These are phyloP conservation scores for Ophiocordyceps sinensis DNA, from an alignment of 2,329 filamentous ascomycete species.

Conservation along the genomic window DNA sequence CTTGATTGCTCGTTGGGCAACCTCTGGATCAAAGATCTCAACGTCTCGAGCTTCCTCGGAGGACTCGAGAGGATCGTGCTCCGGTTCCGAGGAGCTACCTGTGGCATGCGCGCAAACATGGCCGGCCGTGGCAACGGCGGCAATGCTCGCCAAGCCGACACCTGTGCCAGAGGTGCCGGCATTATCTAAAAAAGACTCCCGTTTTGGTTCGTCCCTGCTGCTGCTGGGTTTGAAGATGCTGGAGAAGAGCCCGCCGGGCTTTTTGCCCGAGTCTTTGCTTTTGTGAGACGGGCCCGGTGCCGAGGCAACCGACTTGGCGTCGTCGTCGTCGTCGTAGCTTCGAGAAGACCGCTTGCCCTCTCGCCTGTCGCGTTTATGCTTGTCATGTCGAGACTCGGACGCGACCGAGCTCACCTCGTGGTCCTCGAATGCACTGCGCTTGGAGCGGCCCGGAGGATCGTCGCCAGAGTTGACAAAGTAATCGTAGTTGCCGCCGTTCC, in stretches of 20 bases:
- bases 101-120: slow-evolving; percentile 29
- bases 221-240: slow-evolving; percentile 31
- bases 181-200: slow-evolving; percentile 58
- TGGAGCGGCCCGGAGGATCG: slow-evolving; percentile 22
- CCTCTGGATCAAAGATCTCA: slow-evolving; percentile 40
- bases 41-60: slow-evolving; percentile 10
- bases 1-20: slow-evolving; percentile 42
- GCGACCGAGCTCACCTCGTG: slow-evolving; percentile 35
- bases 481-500: slow-evolving; percentile 20
- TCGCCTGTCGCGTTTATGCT: slow-evolving; percentile 19
- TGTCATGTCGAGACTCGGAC: slow-evolving; percentile 26
- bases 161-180: slow-evolving; percentile 56
- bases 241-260: slow-evolving; percentile 30
- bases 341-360: slow-evolving; percentile 11
- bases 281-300: slow-evolving; percentile 16
- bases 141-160: slow-evolving; percentile 46
- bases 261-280: slow-evolving; percentile 24
- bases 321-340: slow-evolving; percentile 32
- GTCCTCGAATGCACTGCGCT: slow-evolving; percentile 25
- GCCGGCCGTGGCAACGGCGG: slow-evolving; percentile 24
- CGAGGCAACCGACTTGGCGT: slow-evolving; percentile 19
- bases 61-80: slow-evolving; percentile 14
- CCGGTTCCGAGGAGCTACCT: slow-evolving; percentile 25
- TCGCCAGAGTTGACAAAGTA: slow-evolving; percentile 18
- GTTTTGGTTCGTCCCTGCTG: slow-evolving; percentile 19